Percentiles rank a stretch among this genome's conserved stretches.
phyloP scores from a whole-genome alignment of 495 filamentous ascomycete genomes.

The Podospora tetraspora region DNA sequence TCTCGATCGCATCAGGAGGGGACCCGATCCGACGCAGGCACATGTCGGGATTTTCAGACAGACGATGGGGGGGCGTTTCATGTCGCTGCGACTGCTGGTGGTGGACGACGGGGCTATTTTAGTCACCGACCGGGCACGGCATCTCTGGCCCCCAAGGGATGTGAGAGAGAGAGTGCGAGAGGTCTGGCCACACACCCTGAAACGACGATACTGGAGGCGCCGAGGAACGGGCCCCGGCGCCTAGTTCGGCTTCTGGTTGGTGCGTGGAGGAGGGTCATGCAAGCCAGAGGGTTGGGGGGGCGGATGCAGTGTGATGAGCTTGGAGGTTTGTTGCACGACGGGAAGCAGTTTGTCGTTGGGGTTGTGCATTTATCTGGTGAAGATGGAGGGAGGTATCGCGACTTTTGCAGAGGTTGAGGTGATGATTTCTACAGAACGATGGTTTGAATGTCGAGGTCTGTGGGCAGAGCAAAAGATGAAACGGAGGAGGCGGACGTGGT shows the following conservation, averaged over 20 bases:
- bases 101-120: not conserved
- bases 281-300: conserved; percentile 7
- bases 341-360: not conserved
- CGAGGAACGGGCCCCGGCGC: conserved; percentile 13
- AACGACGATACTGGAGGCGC: not conserved
- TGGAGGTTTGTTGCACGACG: not conserved
- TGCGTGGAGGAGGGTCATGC: conserved; percentile 17
- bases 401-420: not conserved
- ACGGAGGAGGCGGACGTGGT: not conserved
- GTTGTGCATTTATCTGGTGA: not conserved
- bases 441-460: not conserved
- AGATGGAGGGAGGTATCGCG: not conserved
- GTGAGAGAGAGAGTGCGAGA: not conserved
- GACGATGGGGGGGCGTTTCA: not conserved
- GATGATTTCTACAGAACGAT: not conserved
- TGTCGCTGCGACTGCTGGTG: not conserved
- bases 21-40: not conserved
- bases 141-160: conserved; percentile 3
- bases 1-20: not conserved
- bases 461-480: not conserved
- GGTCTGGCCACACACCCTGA: not conserved
- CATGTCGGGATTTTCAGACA: not conserved
- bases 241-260: conserved; percentile 22
- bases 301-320: conserved; percentile 11
- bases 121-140: conserved; percentile 2